These are phyloP conservation scores for Nakazawaea ambrosiae DNA, from an alignment of 805 yeast genomes.

Conservation along the genomic window DNA sequence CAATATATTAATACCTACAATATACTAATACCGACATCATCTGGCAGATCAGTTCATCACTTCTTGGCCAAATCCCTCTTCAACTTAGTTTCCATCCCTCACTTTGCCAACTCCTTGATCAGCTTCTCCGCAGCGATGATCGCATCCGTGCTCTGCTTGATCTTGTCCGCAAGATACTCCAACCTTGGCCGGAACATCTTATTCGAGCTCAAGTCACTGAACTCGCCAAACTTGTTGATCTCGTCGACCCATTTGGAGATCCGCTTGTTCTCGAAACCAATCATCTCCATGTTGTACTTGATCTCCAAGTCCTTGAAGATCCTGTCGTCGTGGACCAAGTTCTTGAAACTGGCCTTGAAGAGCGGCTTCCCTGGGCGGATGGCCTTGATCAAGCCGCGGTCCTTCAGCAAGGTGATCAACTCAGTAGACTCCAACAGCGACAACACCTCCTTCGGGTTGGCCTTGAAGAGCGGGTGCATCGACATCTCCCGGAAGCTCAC, in stretches of 20 bases:
- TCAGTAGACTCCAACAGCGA: conserved; percentile 75
- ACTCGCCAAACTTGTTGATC: conserved; percentile 45
- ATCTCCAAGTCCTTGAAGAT: conserved; percentile 59
- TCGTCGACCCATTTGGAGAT: conserved; percentile 68
- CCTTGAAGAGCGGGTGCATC: conserved; percentile 52
- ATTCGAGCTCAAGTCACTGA: conserved; percentile 29
- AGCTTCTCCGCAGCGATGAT: conserved; percentile 41
- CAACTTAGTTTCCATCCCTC: no score
- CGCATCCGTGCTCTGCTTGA: conserved; percentile 49
- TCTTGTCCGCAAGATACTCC: conserved; percentile 60
- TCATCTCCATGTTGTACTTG: conserved; percentile 45
- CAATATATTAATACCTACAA: no score
- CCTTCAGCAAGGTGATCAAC: conserved; percentile 61
- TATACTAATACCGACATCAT: no score
- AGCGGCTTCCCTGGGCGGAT: conserved; percentile 82
- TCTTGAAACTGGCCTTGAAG: conserved; percentile 69
- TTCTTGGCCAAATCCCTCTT: no score
- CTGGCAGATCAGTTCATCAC: no score
- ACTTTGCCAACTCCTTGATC: conserved; percentile 24
- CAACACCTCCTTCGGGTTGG: conserved; percentile 48
- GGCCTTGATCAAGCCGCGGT: conserved; percentile 63
- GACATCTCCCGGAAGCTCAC: conserved; percentile 46
- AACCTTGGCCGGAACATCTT: conserved; percentile 56
- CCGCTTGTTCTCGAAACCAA: conserved; percentile 53
- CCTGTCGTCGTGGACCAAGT: conserved; percentile 49